phyloP scores from a whole-genome alignment of 805 yeast species.

The Barnettozyma sp. region DNA sequence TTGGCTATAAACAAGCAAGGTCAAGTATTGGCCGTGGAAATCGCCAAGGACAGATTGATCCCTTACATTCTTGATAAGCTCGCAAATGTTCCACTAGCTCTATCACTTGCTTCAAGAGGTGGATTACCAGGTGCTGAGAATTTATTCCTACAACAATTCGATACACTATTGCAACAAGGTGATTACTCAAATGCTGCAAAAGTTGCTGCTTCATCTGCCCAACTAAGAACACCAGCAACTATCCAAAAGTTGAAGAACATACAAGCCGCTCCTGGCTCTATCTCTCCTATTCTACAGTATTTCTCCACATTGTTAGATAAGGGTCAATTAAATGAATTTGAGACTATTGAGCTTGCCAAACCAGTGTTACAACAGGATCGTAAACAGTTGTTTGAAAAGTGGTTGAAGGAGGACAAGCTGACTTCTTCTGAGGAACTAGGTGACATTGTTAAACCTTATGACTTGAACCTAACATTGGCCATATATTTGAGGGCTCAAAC shows the following conservation, averaged over 20 bases:
- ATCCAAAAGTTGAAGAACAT: slow-evolving; percentile 85
- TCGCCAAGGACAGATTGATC: slow-evolving; percentile 75
- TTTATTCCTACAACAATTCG: slow-evolving; percentile 86
- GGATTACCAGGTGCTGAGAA: slow-evolving; percentile 97
- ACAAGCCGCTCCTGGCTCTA: slow-evolving; percentile 90
- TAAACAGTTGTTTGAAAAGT: slow-evolving; percentile 87
- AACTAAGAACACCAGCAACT: slow-evolving; percentile 89
- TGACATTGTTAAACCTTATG: slow-evolving; percentile 87
- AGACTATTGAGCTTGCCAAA: slow-evolving; percentile 88
- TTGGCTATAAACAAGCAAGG: slow-evolving; percentile 92
- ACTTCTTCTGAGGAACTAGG: slow-evolving; percentile 96
- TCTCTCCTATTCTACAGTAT: slow-evolving; percentile 90
- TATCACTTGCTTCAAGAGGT: slow-evolving; percentile 87
- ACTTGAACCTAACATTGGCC: slow-evolving; percentile 79
- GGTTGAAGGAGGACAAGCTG: slow-evolving; percentile 92
- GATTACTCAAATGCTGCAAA: slow-evolving; percentile 91
- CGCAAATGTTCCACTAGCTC: slow-evolving; percentile 80
- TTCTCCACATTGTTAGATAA: slow-evolving; percentile 86
- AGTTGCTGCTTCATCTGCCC: slow-evolving; percentile 92
- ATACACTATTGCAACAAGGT: slow-evolving; percentile 72
- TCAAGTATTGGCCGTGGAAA: slow-evolving; percentile 88
- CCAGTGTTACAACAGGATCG: slow-evolving; percentile 96
- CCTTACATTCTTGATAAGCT: slow-evolving; percentile 85
- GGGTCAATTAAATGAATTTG: slow-evolving; percentile 87
- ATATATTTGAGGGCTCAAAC: slow-evolving; percentile 79